Evolutionary conservation across 2,329 filamentous ascomycete species (phyloP), one percentile per base, ranked within the genome.

Genomic region (Bipolaris victoriae): DNA sequence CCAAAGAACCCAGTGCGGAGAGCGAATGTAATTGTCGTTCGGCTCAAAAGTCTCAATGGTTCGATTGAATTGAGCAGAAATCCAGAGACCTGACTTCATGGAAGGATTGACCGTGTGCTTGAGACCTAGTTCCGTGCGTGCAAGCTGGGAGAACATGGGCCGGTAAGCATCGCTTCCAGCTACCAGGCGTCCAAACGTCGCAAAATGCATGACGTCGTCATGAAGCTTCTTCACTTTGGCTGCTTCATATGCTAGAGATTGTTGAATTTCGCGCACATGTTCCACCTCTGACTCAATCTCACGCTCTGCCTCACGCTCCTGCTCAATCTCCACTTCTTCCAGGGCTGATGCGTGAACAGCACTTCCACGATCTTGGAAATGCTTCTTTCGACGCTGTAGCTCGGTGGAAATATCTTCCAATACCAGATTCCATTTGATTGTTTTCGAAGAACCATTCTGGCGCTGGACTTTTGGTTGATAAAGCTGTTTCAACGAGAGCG

Each of bases 1-100:
- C 81, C 83, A 88, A 0, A 90, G 70, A 2, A 90, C 66, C 86
- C 86, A 90, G 24, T 86, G 83, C 0, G 88, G 83, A 0, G 83
- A 73, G 1, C 82, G 78, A 63, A 76, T 50, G 49, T 80, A 82
- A 26, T 79, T 74, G 48, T 82, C 79, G 51, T 77, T 72, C 60
- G 82, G 60, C n/a, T 65, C 57, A 6, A 48, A 57, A 1, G 67
- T 37, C 1, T 74, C 71, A 2, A 86, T 77, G 0, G 83, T 84
- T 24, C 76, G 74, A 1, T 66, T 73, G 55, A 85, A 88, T 55
- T 87, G 81, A 0, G 54, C 58, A 0, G 81, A 81, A 0, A 81
- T 71, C 55, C 72, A 80, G 0, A 83, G 58, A 1, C 63, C 59
- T 15, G 66, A 70, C 4, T 53, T 55, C 33, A 57, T 46, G 7